Evolutionary conservation across 106 monocot species (phyloP), one percentile per base, ranked within the genome.

Genomic region (Acorus calamus): DNA sequence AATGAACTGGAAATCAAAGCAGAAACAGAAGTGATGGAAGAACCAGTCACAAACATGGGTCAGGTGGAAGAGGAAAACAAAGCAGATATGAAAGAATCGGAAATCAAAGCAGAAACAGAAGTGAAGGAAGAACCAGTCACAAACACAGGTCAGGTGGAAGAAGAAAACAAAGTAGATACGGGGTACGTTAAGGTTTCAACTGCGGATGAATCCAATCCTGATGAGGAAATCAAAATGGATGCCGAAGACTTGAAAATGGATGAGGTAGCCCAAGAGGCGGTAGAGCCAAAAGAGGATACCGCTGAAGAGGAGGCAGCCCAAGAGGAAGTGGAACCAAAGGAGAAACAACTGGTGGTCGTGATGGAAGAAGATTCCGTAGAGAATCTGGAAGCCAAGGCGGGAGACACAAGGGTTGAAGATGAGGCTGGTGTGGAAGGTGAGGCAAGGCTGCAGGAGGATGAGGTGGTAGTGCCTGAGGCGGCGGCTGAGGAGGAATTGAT

Each of bases 1-100:
- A 43, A 46, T 49, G 65, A 73, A 2, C n/a, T 6, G 57, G 49
- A 62, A 8, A 43, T 42, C 13, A 28, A 9, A 52, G 6, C 62
- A 52, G 52, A 8, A 10, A 3, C 42, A 8, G 58, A 57, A 5
- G 50, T 52, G 3, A 58, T 52, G 59, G 70, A 54, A 8, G 13
- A 46, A 2, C 8, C 50, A 54, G 60, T 10, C 53, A 59, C 2
- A 9, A 60, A 47, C 42, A 42, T 42, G n/a, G 51, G 55, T 6
- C 11, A 53, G 47, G 60, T 61, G 47, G 62, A 48, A 46, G 76
- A 73, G 45, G 79, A 47, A 42, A 41, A 50, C 7, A 67, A 42
- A 14, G 5, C 42, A 2, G 49, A 5, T 8, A 10, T 4, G 3
- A 12, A 4, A 7, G 9, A 55, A 2, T 44, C 3, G 4, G 52